A percentile compares a stretch with the other conserved stretches of the same genome.
phyloP scores from a whole-genome alignment of 2,329 filamentous ascomycete species.

The Chaetomium strumarium region DNA sequence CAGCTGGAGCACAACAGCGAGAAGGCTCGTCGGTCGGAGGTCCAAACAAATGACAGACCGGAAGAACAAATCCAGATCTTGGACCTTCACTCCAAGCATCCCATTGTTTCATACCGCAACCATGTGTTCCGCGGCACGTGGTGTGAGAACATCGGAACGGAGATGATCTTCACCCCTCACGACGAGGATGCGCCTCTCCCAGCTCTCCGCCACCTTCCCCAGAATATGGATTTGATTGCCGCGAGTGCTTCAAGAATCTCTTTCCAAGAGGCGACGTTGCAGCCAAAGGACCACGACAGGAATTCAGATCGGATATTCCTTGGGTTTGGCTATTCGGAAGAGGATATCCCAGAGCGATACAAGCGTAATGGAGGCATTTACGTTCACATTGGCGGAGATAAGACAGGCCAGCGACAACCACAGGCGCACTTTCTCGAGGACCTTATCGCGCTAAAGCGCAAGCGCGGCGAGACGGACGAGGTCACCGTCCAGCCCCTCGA shows the following conservation, averaged over 20 bases:
- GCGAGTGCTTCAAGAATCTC: constrained; percentile 64
- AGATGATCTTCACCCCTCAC: constrained; percentile 62
- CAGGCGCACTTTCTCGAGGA: constrained; percentile 58
- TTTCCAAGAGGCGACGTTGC: constrained; percentile 57
- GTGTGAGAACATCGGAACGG: constrained; percentile 78
- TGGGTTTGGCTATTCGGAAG: constrained; percentile 10
- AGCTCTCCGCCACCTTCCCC: constrained; percentile 44
- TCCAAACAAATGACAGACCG: constrained; percentile 12
- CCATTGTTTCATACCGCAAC: constrained; percentile 73
- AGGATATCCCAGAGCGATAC: constrained; percentile 24
- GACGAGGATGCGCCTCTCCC: constrained; percentile 38
- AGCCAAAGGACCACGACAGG: constrained; percentile 35
- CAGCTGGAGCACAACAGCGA: constrained; percentile 10
- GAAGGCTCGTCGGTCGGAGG: constrained; percentile 18
- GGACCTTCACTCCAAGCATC: constrained; percentile 71
- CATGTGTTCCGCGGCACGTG: constrained; percentile 75
- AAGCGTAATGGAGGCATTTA: constrained; percentile 32
- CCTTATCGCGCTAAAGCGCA: constrained; percentile 58
- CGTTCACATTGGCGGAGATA: constrained; percentile 42
- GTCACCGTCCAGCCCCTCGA: constrained; percentile 54
- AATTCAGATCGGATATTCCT: constrained; percentile 1
- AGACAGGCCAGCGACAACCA: constrained; percentile 42
- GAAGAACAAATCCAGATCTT: constrained; percentile 61
- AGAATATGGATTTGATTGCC: constrained; percentile 65
- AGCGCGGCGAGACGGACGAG: constrained; percentile 57